Percentiles rank a stretch among this genome's conserved stretches.
phyloP scores from a whole-genome alignment of 208 protist genomes.

The Jaenimonas drosophilae region DNA sequence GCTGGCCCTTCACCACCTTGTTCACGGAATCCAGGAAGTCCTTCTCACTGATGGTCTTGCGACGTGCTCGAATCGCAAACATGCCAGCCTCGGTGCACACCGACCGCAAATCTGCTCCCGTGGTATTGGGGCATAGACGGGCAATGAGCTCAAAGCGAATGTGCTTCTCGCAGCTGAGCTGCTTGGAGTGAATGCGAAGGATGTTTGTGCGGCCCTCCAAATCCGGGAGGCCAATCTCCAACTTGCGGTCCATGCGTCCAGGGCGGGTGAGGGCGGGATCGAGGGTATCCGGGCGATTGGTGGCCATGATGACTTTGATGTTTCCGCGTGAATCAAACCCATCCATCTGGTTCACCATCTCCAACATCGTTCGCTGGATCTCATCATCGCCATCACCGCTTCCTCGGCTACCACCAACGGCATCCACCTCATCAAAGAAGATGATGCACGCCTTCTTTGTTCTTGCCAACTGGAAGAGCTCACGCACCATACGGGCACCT shows the following conservation, averaged over 20 bases:
- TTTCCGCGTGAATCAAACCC: constrained; percentile 99
- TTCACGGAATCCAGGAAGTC: constrained; percentile 99
- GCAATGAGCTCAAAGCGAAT: constrained; percentile 99
- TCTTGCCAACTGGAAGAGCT: constrained; percentile 99
- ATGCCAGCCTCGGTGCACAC: constrained; percentile 99
- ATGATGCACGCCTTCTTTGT: constrained; percentile 99
- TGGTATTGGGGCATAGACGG: constrained; percentile 98
- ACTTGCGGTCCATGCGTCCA: constrained; percentile 98
- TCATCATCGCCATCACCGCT: constrained; percentile 97
- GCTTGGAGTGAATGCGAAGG: constrained; percentile 98
- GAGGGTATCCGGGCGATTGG: constrained; percentile 99
- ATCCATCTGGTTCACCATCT: constrained; percentile 99
- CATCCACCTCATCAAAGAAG: constrained; percentile 99
- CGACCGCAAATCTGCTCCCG: constrained; percentile 95
- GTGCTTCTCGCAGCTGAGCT: constrained; percentile 95
- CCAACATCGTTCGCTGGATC: constrained; percentile 99
- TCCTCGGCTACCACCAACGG: constrained; percentile 94
- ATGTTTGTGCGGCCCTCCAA: constrained; percentile 97
- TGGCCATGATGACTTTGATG: constrained; percentile 99
- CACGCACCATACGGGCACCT: constrained; percentile 99
- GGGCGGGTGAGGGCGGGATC: constrained; percentile 99
- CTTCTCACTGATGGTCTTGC: constrained; percentile 99
- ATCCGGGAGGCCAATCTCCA: constrained; percentile 99
- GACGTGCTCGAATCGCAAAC: constrained; percentile 98
- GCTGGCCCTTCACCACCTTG: constrained; percentile 99